Conservation (phyloP, 768 basidiomycete species). For the Chlorophyllum brunneum region DNA sequence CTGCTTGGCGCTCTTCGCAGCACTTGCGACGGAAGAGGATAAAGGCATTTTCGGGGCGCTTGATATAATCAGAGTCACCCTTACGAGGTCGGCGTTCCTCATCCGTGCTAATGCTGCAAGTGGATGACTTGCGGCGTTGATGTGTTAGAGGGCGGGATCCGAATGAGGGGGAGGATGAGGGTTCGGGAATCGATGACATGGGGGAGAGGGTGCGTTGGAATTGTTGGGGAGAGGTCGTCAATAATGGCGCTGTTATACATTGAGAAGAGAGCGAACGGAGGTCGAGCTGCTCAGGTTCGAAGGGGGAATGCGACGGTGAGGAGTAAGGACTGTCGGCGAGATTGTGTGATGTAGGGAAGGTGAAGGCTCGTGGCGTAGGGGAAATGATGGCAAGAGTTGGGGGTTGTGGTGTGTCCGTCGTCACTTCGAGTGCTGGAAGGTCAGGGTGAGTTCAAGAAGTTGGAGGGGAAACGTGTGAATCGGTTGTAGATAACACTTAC, state of each 20-base stretch:
- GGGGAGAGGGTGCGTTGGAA: slow-evolving; percentile 12
- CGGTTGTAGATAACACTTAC: slow-evolving; percentile 32
- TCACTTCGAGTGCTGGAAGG: slow-evolving; percentile 67
- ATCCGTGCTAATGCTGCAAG: slow-evolving; percentile 35
- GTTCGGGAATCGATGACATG: slow-evolving; percentile 18
- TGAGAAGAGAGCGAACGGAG: slow-evolving; percentile 46
- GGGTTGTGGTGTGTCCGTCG: slow-evolving; percentile 54
- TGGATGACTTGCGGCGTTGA: slow-evolving; percentile 50
- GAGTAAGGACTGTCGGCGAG: slow-evolving; percentile 68
- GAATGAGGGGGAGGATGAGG: slow-evolving; percentile 5
- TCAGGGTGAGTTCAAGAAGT: slow-evolving; percentile 14
- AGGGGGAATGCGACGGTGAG: slow-evolving; percentile 66
- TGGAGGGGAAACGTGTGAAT: too few relatives aligned
- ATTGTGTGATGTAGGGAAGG: slow-evolving; percentile 58
- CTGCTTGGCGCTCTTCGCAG: slow-evolving; percentile 65
- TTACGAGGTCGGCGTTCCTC: slow-evolving; percentile 58
- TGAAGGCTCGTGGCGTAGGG: slow-evolving; percentile 68
- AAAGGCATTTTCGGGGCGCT: slow-evolving; percentile 82
- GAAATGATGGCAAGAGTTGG: slow-evolving; percentile 60
- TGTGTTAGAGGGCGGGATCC: slow-evolving; percentile 23
- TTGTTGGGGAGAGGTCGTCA: slow-evolving; percentile 30
- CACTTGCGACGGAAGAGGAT: slow-evolving; percentile 80
- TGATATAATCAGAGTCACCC: slow-evolving; percentile 82
- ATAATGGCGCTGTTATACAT: slow-evolving; percentile 34
- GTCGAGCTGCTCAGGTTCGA: slow-evolving; percentile 52